Evolutionary conservation across 768 basidiomycete species (phyloP).

Genomic region (Pisolithus tinctorius): DNA sequence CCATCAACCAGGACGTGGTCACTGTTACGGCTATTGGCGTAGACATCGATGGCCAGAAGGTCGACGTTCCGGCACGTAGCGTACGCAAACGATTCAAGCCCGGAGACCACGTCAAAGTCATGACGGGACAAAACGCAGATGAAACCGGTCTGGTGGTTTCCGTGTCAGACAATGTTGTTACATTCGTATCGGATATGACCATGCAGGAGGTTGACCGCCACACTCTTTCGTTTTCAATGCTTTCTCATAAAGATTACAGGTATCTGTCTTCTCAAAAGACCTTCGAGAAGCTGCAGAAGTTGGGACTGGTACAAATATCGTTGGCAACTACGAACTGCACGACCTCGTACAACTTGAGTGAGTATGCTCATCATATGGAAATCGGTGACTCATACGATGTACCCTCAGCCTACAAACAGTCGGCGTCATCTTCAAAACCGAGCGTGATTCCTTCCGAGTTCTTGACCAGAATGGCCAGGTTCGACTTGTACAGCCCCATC

Average conservation of each 20-base stretch:
- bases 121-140: constrained; percentile 89
- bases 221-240: background rate
- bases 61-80: constrained; percentile 80
- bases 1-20: constrained; percentile 82
- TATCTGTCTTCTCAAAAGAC: constrained; percentile 96
- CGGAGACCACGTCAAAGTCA: constrained; percentile 98
- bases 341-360: constrained; percentile 96
- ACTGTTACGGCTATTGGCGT: constrained; percentile 72
- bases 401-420: constrained; percentile 74
- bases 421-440: constrained; percentile 96
- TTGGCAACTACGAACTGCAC: constrained; percentile 93
- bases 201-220: constrained; percentile 75
- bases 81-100: constrained; percentile 94
- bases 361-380: constrained; percentile 24
- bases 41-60: constrained; percentile 81
- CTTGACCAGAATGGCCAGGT: constrained; percentile 91
- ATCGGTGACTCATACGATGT: constrained; percentile 8
- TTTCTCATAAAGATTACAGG: constrained; percentile 37
- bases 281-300: constrained; percentile 96
- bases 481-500: constrained; percentile 85
- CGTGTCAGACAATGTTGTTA: constrained; percentile 84
- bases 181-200: constrained; percentile 95
- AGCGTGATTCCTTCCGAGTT: constrained; percentile 92
- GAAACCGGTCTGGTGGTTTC: constrained; percentile 96
- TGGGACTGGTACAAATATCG: constrained; percentile 82